These are phyloP conservation scores for Amylocystis lapponica DNA, from an alignment of 768 basidiomycete genomes.

Conservation along the genomic window DNA sequence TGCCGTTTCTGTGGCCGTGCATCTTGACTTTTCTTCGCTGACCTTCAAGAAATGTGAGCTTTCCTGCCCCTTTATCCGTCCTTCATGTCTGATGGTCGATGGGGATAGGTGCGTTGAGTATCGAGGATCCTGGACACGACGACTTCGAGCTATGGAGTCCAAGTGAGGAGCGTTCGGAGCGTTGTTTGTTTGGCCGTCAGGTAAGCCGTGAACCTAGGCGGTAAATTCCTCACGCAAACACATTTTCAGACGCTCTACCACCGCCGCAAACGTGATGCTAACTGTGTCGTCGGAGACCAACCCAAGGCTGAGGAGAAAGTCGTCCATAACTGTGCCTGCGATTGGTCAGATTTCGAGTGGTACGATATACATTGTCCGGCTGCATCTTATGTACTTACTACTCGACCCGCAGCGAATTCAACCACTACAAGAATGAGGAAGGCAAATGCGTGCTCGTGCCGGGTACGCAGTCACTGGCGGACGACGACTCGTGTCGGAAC, in stretches of 20 bases:
- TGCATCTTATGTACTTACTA: neutral
- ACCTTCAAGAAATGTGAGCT: constrained; percentile 70
- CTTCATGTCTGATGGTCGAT: constrained; percentile 3
- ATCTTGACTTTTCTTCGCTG: constrained; percentile 84
- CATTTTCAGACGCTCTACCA: constrained; percentile 78
- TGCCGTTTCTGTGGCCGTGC: constrained; percentile 57
- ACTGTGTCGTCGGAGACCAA: constrained; percentile 80
- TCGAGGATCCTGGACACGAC: constrained; percentile 71
- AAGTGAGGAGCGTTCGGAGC: constrained; percentile 79
- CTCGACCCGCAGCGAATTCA: constrained; percentile 74
- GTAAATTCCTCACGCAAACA: neutral
- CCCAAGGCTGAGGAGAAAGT: constrained; percentile 46
- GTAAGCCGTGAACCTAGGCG: constrained; percentile 30
- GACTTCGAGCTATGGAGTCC: constrained; percentile 99
- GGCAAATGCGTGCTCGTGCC: constrained; percentile 76
- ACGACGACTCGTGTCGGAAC: constrained; percentile 56
- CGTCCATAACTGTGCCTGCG: constrained; percentile 71
- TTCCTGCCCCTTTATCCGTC: constrained; percentile 1
- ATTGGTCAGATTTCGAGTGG: constrained; percentile 88
- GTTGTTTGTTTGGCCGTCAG: constrained; percentile 89
- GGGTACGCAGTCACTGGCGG: constrained; percentile 56
- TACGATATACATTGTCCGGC: constrained; percentile 28
- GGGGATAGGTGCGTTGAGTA: constrained; percentile 59
- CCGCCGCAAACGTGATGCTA: constrained; percentile 70
- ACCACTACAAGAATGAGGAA: constrained; percentile 61